Base-by-base conservation (phyloP, 805 yeast genomes). In the Helenozyma baotianmanensis region DNA sequence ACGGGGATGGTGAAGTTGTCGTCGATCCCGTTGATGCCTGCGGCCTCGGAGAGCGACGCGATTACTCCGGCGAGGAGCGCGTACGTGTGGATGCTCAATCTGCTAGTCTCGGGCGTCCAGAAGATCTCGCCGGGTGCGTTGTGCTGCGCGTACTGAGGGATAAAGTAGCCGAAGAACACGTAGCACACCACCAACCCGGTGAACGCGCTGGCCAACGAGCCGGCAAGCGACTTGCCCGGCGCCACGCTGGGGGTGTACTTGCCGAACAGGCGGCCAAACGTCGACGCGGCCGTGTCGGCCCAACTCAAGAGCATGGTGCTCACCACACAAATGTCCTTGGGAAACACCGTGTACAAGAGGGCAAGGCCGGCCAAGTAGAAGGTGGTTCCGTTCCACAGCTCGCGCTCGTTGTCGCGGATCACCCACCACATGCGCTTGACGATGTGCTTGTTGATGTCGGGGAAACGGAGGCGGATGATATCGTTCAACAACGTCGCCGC, bases 271-370 rank as follows among this genome's bases (percentile, higher is more conserved):
- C 98, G 72, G 24, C 98, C 98, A 51, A 89, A 62, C 0, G 96
- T 86, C 3, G 96, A 86, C 2, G 98, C 98, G 2, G 97, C 90
- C 8, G 97, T 87, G 54, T 92, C 98, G 4, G 95, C 88, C 97
- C 97, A 92, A 52, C 96, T 84, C 42, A 92, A 72, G 31, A 90
- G 65, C 43, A 88, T 68, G 3, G 88, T 78, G 14, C 95, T 70
- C 64, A 87, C 70, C 17, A 89, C 65, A 1, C 81, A 69, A 30
- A 92, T 79, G 51, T 92, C 98, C 60, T 87, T 86, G 10, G 90
- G 79, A 48, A 78, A 81, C 14, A 78, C 57, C 1, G 70, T 41
- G 50, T 88, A 84, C 8, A 88, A 86, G 42, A 86, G 62, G 16
- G 77, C 63, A 28, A 87, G 62, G 4, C 98, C 98, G 2, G 83